These are phyloP conservation scores for Irpex sp. DNA, from an alignment of 1,284 basidiomycete genomes.

Conservation along the genomic window DNA sequence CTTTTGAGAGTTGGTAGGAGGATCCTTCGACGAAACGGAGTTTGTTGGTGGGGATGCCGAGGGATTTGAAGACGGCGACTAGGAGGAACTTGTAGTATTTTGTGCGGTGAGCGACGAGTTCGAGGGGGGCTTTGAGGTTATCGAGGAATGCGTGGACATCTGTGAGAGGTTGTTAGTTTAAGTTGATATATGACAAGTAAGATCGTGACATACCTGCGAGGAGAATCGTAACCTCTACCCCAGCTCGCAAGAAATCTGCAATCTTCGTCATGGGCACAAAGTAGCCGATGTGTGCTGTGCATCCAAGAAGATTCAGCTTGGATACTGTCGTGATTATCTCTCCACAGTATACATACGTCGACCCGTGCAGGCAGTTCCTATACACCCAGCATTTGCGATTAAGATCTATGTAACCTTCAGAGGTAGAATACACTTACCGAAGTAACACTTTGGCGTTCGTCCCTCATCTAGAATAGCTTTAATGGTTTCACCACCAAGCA, in stretches of 20 bases:
- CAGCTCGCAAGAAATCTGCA: constrained; percentile 92
- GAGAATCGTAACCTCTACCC: constrained; percentile 85
- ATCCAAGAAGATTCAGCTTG: background rate
- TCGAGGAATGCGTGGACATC: constrained; percentile 98
- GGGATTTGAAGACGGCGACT: constrained; percentile 77
- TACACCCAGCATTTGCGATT: background rate
- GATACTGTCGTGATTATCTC: background rate
- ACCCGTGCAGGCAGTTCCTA: constrained; percentile 92
- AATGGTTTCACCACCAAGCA: constrained; percentile 82
- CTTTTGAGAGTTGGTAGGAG: constrained; percentile 85
- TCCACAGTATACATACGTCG: constrained; percentile 61
- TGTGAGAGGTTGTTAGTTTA: constrained; percentile 24
- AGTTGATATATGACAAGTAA: background rate
- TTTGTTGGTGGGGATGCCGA: constrained; percentile 87
- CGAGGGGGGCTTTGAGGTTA: constrained; percentile 95
- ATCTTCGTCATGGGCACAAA: constrained; percentile 95
- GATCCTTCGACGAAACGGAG: constrained; percentile 87
- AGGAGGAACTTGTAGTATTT: constrained; percentile 89
- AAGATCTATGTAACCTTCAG: background rate
- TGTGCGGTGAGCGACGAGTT: constrained; percentile 85
- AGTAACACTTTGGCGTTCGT: constrained; percentile 78
- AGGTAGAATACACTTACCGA: constrained; percentile 52
- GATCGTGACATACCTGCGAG: constrained; percentile 63
- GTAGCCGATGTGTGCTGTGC: constrained; percentile 91
- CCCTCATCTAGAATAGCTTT: constrained; percentile 80